Percentiles rank a stretch among this genome's conserved stretches.
Evolutionary conservation across 2,329 filamentous ascomycete species (phyloP).

Genomic region (Nemania sp.): DNA sequence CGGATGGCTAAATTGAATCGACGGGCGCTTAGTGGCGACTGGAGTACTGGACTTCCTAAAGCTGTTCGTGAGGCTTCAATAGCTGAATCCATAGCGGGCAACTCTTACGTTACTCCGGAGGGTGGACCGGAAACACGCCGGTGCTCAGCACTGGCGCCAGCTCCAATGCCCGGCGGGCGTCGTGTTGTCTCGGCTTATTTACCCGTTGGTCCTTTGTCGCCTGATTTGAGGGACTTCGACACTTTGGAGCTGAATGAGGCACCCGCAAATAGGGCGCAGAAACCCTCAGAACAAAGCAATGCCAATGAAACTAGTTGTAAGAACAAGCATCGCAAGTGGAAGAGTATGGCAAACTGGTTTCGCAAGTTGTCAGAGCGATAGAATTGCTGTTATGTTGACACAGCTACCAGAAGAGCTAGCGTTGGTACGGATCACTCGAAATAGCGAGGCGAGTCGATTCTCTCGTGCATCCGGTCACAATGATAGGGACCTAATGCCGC

Average conservation of each 20-base stretch:
- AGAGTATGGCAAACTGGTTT: conserved; percentile 51
- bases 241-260: not conserved
- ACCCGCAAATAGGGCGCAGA: not conserved
- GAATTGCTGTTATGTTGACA: conserved; percentile 35
- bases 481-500: conserved; percentile 12
- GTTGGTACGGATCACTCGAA: not conserved
- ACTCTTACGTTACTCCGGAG: conserved; percentile 15
- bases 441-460: not conserved
- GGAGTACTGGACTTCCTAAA: conserved; percentile 43
- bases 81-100: conserved; percentile 35
- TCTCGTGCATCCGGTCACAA: not conserved
- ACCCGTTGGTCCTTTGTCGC: conserved; percentile 31
- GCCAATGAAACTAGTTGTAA: conserved; percentile 15
- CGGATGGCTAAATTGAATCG: conserved; percentile 37
- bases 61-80: conserved; percentile 39
- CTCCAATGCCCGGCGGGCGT: conserved; percentile 39
- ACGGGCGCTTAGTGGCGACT: conserved; percentile 50
- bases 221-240: conserved; percentile 22
- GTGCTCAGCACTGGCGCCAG: conserved; percentile 34
- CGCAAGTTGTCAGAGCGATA: conserved; percentile 51
- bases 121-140: conserved; percentile 25
- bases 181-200: conserved; percentile 44
- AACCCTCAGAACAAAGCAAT: conserved; percentile 8
- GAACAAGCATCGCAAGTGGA: conserved; percentile 46
- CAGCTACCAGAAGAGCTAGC: conserved; percentile 14